A percentile compares a stretch with the other conserved stretches of the same genome.
These are phyloP conservation scores for Tolypocladium tropicale DNA, from an alignment of 2,329 filamentous ascomycete genomes.

Conservation along the genomic window DNA sequence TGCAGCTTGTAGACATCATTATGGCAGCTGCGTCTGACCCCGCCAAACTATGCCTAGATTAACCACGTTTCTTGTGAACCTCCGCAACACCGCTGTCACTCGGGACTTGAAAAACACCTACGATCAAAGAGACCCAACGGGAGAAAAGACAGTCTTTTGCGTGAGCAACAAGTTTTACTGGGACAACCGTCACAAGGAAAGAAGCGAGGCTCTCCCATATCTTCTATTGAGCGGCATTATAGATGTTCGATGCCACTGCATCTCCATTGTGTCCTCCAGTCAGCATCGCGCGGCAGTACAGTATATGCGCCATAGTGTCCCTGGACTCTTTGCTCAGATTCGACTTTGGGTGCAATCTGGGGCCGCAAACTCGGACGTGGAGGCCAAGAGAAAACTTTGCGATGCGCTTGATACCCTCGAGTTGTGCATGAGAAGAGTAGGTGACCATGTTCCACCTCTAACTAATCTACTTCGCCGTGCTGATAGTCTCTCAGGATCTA, in stretches of 20 bases:
- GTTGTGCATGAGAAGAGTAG: constrained; percentile 18
- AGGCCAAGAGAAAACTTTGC: too few species aligned
- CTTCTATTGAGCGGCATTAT: constrained; percentile 32
- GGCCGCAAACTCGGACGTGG: constrained; percentile 22
- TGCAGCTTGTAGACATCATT: neutral
- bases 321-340: constrained; percentile 27
- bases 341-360: constrained; percentile 35
- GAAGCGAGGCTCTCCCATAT: constrained; percentile 14
- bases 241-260: constrained; percentile 29
- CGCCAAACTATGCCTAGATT: constrained; percentile 13
- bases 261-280: constrained; percentile 31
- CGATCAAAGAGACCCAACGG: constrained; percentile 9
- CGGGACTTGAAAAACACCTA: constrained; percentile 19
- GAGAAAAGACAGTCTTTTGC: constrained; percentile 27
- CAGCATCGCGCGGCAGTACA: constrained; percentile 23
- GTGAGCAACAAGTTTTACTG: constrained; percentile 34
- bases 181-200: constrained; percentile 18
- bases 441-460: neutral
- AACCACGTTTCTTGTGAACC: constrained; percentile 21
- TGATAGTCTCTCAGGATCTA: neutral
- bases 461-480: neutral
- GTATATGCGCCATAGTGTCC: constrained; percentile 30
- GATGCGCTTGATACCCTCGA: constrained; percentile 24
- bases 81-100: constrained; percentile 25
- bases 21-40: neutral